Base-by-base conservation (phyloP, 495 filamentous ascomycete genomes). In the Chaetomium tenue region DNA sequence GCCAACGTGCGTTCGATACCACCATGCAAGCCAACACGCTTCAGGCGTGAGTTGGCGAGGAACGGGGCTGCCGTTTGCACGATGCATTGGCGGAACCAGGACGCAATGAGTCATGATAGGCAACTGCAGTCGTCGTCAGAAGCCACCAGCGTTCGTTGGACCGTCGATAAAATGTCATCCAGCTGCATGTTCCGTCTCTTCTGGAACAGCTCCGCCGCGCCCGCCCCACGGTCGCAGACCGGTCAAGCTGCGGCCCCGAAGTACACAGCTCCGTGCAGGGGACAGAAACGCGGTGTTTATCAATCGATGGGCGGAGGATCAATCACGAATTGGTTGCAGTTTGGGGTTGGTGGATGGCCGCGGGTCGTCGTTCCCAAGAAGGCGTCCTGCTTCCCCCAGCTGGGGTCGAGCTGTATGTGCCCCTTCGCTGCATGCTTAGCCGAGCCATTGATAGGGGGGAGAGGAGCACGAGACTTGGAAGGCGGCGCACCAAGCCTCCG, bases 351-450 rank as follows among this genome's bases (percentile, higher is more conserved):
- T 52, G 20, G 52, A 33, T 42, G 52, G 8, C 22, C 9, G 40
- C 26, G 15, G 39, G n/a, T 55, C 25, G 40, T 30, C 55, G 37
- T 47, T 47, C 26, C 60, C 48, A 39, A 56, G 11, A 44, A 47
- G 39, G 60, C 37, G 50, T 16, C 30, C 7, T 26, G 48, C 15
- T 52, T 40, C 28, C 18, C 18, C 2, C 13, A 26, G 22, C 18
- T 20, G 5, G 48, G 37, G 39, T 44, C 22, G 60, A 37, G 39
- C 23, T 20, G 37, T 61, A 56, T 40, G 59, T 62, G 59, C 64
- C 59, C 18, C 64, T 57, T 33, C 42, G 44, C 54, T 58, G 59
- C 64, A 61, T 58, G 53, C 20, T 62, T 58, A 56, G 59, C 58
- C 2, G 18, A 42, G 59, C 20, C 20, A 20, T 57, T 42, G 30